Percentiles rank a stretch among this genome's conserved stretches.
phyloP scores from a whole-genome alignment of 306 rosid genomes.

The Acacia crassicarpa region DNA sequence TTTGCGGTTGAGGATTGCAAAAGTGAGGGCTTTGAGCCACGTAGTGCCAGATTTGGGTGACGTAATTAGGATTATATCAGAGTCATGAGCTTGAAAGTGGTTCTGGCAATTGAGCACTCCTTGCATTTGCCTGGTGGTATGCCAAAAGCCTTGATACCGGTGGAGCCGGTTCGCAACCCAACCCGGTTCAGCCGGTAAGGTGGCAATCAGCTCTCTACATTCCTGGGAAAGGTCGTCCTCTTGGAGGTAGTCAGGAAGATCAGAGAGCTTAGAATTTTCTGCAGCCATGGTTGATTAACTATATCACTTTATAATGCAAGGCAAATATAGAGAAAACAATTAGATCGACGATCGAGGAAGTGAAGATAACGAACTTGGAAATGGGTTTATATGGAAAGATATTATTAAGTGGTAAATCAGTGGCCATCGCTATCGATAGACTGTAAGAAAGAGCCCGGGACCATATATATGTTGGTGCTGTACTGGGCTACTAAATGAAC shows the following conservation, averaged over 20 bases:
- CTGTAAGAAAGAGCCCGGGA: not conserved
- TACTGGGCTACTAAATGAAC: not conserved
- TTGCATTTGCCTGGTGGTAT: constrained; percentile 26
- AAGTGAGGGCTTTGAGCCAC: constrained; percentile 48
- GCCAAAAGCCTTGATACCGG: constrained; percentile 51
- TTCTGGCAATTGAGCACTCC: constrained; percentile 37
- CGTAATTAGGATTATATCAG: constrained; percentile 40
- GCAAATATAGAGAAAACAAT: not conserved
- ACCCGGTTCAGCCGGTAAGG: constrained; percentile 32
- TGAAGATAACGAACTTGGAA: not conserved
- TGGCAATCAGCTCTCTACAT: constrained; percentile 28
- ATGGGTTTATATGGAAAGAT: not conserved
- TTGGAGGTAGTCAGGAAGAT: constrained; percentile 28
- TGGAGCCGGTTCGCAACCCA: constrained; percentile 34
- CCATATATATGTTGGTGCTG: not conserved
- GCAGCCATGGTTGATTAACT: constrained; percentile 6
- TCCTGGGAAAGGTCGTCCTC: constrained; percentile 24
- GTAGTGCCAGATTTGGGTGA: constrained; percentile 51
- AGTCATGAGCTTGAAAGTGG: constrained; percentile 36
- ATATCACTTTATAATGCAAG: not conserved
- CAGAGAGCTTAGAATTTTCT: not conserved
- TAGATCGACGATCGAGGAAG: not conserved
- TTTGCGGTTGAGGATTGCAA: constrained; percentile 30
- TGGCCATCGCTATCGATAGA: not conserved
- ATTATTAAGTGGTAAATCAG: not conserved